These are phyloP conservation scores for Venturiaceae sp. DNA, from an alignment of 2,329 filamentous ascomycete genomes.

Conservation along the genomic window DNA sequence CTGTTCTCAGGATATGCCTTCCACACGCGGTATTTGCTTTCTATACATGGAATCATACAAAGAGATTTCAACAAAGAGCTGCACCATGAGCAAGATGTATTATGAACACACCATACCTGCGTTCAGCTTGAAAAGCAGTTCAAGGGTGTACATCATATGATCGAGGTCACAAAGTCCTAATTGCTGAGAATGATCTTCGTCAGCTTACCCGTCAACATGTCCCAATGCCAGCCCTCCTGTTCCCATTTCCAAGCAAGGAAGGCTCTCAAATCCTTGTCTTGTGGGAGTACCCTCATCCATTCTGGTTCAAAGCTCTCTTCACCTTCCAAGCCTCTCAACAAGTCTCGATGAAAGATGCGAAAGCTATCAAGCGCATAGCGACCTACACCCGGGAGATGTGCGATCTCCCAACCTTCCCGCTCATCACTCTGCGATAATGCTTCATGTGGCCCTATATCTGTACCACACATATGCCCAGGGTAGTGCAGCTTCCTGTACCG, in stretches of 20 bases:
- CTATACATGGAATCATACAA: too few relatives aligned
- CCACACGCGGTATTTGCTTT: too few relatives aligned
- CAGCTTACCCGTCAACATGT: too few relatives aligned
- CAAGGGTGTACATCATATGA: too few relatives aligned
- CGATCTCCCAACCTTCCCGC: neutral
- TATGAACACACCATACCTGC: too few relatives aligned
- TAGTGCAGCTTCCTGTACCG: neutral
- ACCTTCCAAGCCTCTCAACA: neutral
- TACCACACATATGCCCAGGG: neutral
- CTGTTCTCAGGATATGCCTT: too few relatives aligned
- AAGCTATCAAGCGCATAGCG: neutral
- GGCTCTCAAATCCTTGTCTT: neutral
- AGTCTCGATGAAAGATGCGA: neutral
- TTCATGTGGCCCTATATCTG: neutral
- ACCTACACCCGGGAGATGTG: neutral
- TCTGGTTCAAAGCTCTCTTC: neutral
- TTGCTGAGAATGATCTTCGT: too few relatives aligned
- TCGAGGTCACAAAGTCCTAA: too few relatives aligned
- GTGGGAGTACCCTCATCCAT: neutral
- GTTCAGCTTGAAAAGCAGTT: too few relatives aligned
- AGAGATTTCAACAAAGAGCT: too few relatives aligned
- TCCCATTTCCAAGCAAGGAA: neutral
- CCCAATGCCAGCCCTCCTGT: neutral
- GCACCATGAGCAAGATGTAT: too few relatives aligned
- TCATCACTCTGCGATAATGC: neutral